Evolutionary conservation across 768 basidiomycete genomes (phyloP), one percentile per base, ranked within the genome.

Genomic region (Podaxis pistillaris): DNA sequence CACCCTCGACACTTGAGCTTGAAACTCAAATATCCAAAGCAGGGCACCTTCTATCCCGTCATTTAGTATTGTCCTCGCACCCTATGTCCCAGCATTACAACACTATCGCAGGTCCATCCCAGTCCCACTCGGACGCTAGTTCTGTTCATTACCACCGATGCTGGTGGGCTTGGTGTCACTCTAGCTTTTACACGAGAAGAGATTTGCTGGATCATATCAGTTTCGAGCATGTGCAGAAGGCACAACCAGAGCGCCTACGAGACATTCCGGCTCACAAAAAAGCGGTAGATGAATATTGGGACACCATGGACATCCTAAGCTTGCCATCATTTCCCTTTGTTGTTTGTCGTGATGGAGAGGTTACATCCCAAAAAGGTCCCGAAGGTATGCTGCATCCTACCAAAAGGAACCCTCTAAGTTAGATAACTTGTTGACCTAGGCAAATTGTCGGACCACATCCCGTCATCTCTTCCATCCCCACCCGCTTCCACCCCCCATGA

Each of bases 111-210:
- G 56, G 1, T 22, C 49, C 50, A 17, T 64, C 63, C n/a, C 47
- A 37, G 40, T 51, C 30, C 6, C 37, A 38, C 13, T 64, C 63
- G 49, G 46, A 62, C 36, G n/a, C 22, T 9, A 62, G 58, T 33
- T 44, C 62, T 37, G 49, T 67, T 30, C 64, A 64, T 30, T 63
- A 72, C 6, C 64, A 78, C 63, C 66, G 73, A 12, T 87, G 86
- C 70, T 74, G 73, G 58, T 86, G 86, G 86, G 75, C 74, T 4
- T 83, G 83, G 81, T 88, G 86, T 57, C 74, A 81, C 2, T 69
- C 70, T 9, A 73, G 73, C 2, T 86, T 81, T 60, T 50, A 68
- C 9, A 75, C 67, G 28, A 70, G 73, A n/a, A 64, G 69, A 2
- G 76, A 76, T 15, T 78, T 86, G 28, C 68, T 73, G 2, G 65